These are phyloP conservation scores for Bothriochloa decipiens DNA, from an alignment of 176 grass and related monocot species.

Conservation along the genomic window DNA sequence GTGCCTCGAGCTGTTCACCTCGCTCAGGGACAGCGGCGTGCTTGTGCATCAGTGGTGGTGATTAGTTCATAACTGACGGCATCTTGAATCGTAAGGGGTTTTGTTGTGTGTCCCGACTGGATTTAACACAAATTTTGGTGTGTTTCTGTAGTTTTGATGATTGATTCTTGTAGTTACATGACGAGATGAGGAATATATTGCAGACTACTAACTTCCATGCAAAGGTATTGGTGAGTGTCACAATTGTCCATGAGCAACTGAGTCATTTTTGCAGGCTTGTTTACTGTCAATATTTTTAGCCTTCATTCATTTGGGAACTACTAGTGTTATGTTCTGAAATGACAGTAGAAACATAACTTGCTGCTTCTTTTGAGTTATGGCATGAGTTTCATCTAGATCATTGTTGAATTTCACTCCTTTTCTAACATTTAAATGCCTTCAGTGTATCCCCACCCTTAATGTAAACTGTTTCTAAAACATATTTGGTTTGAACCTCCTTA, in stretches of 20 bases:
- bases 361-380: neutral
- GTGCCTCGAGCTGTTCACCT: conserved; percentile 63
- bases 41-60: conserved; percentile 88
- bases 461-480: neutral
- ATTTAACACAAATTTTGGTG: conserved; percentile 6
- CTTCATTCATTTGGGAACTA: neutral
- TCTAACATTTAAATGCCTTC: neutral
- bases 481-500: neutral
- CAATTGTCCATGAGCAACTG: neutral
- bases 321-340: neutral
- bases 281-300: neutral
- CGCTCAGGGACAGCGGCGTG: conserved; percentile 61
- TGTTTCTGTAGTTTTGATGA: neutral
- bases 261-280: neutral
- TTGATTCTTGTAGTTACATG: neutral
- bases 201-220: neutral
- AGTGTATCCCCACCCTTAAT: neutral
- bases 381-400: neutral
- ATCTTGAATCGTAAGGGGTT: neutral
- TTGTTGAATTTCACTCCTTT: neutral
- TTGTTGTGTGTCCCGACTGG: neutral
- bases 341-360: neutral
- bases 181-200: neutral
- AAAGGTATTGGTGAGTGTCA: neutral
- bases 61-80: neutral